A percentile compares a stretch with the other conserved stretches of the same genome.
Conservation (phyloP, 495 filamentous ascomycete species). For the Cryomyces minteri region DNA sequence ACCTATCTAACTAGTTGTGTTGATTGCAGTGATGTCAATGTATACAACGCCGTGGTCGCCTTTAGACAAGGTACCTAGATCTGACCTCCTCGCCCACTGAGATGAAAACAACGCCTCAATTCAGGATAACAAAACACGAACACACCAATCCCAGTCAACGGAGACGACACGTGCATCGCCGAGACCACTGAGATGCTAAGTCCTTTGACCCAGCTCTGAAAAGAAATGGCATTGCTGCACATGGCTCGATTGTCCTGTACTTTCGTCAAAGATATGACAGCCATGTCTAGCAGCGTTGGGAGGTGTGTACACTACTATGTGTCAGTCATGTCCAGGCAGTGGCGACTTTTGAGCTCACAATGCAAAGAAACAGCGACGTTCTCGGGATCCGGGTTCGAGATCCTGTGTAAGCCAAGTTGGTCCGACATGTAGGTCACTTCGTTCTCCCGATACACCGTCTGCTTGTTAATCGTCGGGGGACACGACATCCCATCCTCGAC, state of each 20-base stretch:
- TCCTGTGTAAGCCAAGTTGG: conserved; percentile 63
- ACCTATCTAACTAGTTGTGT: too few species aligned
- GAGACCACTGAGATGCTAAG: too few species aligned
- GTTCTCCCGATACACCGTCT: conserved; percentile 36
- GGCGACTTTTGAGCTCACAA: conserved; percentile 24
- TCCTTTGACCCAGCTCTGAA: conserved; percentile 24
- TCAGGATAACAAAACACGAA: too few species aligned
- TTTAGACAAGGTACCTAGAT: too few species aligned
- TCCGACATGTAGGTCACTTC: conserved; percentile 77
- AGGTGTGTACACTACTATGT: conserved; percentile 57
- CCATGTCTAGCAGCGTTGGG: conserved; percentile 66
- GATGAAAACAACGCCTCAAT: too few species aligned
- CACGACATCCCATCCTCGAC: conserved; percentile 11
- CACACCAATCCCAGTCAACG: too few species aligned
- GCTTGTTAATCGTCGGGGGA: conserved; percentile 30
- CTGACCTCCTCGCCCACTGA: too few species aligned
- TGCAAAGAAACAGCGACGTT: conserved; percentile 75
- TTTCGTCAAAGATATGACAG: conserved; percentile 51
- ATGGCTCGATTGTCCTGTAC: conserved; percentile 54
- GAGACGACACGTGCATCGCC: too few species aligned
- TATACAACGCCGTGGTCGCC: too few species aligned
- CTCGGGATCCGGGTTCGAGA: conserved; percentile 51
- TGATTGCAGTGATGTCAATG: too few species aligned
- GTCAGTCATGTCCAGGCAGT: not conserved
- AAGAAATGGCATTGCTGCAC: conserved; percentile 45